Percentiles rank a stretch among this genome's conserved stretches.
Evolutionary conservation across 2,329 filamentous ascomycete genomes (phyloP).

Genomic region (Metarhizium guizhouense): DNA sequence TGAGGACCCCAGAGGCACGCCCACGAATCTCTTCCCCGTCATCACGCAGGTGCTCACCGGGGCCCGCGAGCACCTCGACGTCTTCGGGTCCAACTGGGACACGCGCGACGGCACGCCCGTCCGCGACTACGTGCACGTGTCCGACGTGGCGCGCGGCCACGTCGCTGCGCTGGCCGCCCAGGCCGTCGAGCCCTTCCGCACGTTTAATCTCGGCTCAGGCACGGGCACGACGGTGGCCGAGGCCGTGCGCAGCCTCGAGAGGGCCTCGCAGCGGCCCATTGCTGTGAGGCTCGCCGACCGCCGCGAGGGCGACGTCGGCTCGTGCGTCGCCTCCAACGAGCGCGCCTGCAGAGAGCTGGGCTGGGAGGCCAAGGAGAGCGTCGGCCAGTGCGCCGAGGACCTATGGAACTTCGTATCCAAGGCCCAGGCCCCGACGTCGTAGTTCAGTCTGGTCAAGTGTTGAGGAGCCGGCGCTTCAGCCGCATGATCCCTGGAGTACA

Average conservation of each 20-base stretch:
- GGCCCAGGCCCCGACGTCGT: background rate
- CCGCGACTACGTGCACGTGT: conserved; percentile 60
- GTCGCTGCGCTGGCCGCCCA: conserved; percentile 44
- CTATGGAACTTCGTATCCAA: conserved; percentile 23
- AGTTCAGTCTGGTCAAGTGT: too few relatives aligned
- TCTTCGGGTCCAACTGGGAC: conserved; percentile 58
- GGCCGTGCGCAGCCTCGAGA: conserved; percentile 31
- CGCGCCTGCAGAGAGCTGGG: conserved; percentile 32
- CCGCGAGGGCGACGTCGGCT: conserved; percentile 34
- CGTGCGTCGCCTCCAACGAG: conserved; percentile 31
- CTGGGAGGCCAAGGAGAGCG: conserved; percentile 25
- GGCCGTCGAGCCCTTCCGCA: conserved; percentile 22
- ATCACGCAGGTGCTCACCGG: conserved; percentile 54
- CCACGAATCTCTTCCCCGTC: conserved; percentile 57
- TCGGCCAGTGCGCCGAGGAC: conserved; percentile 22
- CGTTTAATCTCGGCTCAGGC: conserved; percentile 38
- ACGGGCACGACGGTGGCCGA: conserved; percentile 35
- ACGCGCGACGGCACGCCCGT: conserved; percentile 57
- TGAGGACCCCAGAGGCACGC: conserved; percentile 52
- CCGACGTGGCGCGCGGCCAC: conserved; percentile 55
- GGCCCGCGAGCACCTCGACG: conserved; percentile 40
- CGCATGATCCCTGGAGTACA: too few relatives aligned
- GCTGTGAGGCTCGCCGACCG: conserved; percentile 26
- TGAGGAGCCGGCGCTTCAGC: too few relatives aligned
- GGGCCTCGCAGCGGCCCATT: conserved; percentile 25